These are phyloP conservation scores for Flaveria sonorensis DNA, from an alignment of 129 eudicot genomes.

Conservation along the genomic window DNA sequence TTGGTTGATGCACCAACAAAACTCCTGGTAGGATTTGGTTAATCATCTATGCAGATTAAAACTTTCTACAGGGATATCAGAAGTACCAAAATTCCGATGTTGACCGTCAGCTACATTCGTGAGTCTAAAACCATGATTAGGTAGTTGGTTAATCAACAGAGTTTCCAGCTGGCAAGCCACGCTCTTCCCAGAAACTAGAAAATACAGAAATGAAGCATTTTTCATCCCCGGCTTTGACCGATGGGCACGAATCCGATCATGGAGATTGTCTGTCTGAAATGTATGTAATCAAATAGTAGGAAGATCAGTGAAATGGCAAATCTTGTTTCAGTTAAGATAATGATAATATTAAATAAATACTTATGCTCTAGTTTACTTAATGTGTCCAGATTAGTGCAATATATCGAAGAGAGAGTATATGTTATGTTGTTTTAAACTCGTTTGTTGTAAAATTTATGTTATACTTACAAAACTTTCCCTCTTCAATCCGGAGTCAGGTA, in stretches of 20 bases:
- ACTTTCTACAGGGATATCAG: slow-evolving; percentile 47
- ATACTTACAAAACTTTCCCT: background rate
- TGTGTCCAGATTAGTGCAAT: no score
- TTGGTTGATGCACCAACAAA: background rate
- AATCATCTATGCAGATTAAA: slow-evolving; percentile 51
- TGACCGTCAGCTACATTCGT: slow-evolving; percentile 86
- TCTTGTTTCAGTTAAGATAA: slow-evolving; percentile 1
- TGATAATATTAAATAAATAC: background rate
- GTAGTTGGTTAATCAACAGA: slow-evolving; percentile 84
- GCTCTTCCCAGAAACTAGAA: slow-evolving; percentile 85
- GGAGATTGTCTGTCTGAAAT: slow-evolving; percentile 82
- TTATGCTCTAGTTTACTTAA: background rate
- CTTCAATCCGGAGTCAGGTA: background rate
- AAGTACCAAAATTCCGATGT: slow-evolving; percentile 88
- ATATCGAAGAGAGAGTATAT: no score
- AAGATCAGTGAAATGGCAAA: slow-evolving; percentile 12
- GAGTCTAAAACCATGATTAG: slow-evolving; percentile 68
- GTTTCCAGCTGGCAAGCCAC: slow-evolving; percentile 90
- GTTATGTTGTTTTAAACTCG: no score
- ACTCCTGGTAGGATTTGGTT: slow-evolving; percentile 2
- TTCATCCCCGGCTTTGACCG: slow-evolving; percentile 71
- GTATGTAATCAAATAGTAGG: background rate
- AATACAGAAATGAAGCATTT: slow-evolving; percentile 66
- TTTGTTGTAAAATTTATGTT: background rate
- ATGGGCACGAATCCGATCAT: slow-evolving; percentile 78